Evolutionary conservation across 257 asterid genomes (phyloP).

Genomic region (Ballota nigra): DNA sequence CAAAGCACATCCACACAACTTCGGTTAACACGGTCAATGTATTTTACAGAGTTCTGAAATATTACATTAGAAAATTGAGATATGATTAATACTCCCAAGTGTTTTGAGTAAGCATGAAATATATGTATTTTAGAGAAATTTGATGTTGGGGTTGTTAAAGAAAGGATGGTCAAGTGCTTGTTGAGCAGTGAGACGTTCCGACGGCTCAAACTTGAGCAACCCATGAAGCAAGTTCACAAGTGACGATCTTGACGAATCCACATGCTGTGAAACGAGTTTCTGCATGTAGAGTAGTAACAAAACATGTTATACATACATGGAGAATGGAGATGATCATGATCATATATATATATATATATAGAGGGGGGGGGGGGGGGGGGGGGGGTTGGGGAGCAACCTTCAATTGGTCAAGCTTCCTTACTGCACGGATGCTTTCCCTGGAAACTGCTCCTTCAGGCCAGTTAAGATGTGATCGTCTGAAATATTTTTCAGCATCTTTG

Average conservation of each 20-base stretch:
- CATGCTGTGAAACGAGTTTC: conserved; percentile 50
- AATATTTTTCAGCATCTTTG: conserved; percentile 43
- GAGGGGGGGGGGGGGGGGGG: not conserved
- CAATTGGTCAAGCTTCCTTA: conserved; percentile 44
- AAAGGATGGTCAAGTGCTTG: conserved; percentile 73
- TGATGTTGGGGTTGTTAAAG: conserved; percentile 43
- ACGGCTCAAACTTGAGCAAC: conserved; percentile 61
- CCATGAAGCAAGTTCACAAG: conserved; percentile 57
- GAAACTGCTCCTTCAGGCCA: conserved; percentile 70
- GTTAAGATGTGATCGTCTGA: conserved; percentile 41
- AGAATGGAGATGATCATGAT: too few species aligned
- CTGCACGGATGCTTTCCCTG: conserved; percentile 54
- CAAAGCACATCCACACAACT: not conserved
- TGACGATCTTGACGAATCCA: conserved; percentile 35
- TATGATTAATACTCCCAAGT: not conserved
- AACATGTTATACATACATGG: not conserved
- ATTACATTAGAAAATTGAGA: not conserved
- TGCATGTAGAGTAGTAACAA: conserved; percentile 24
- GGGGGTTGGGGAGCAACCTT: conserved; percentile 21
- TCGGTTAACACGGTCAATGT: not conserved
- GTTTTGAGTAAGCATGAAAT: not conserved
- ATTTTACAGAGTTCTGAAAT: not conserved
- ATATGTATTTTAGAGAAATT: not conserved
- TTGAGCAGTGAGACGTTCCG: conserved; percentile 58
- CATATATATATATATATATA: not conserved